phyloP scores from a whole-genome alignment of 345 rosid species.

The Carallia brachiata region DNA sequence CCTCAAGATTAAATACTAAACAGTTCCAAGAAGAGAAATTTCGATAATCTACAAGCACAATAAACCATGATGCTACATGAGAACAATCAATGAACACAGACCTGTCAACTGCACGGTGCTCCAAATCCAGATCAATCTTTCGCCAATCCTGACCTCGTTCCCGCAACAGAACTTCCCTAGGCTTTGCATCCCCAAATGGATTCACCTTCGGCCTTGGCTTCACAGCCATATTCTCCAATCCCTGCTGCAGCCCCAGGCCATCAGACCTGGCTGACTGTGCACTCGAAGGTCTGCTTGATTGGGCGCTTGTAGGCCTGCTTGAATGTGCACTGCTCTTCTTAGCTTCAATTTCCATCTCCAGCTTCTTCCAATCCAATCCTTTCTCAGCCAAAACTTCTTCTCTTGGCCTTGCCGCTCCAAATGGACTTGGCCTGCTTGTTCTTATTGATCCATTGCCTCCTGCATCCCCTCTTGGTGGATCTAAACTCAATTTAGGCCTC shows the following conservation, averaged over 20 bases:
- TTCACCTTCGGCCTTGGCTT: slow-evolving; percentile 80
- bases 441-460: slow-evolving; percentile 46
- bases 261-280: slow-evolving; percentile 84
- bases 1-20: neutral
- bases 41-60: no score
- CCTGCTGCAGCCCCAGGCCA: slow-evolving; percentile 41
- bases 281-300: slow-evolving; percentile 93
- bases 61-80: slow-evolving; percentile 6
- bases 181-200: slow-evolving; percentile 97
- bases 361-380: slow-evolving; percentile 88
- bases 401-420: slow-evolving; percentile 91
- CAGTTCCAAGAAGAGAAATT: neutral
- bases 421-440: slow-evolving; percentile 69
- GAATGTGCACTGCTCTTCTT: slow-evolving; percentile 47
- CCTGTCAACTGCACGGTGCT: slow-evolving; percentile 86
- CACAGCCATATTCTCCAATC: slow-evolving; percentile 46
- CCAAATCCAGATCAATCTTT: slow-evolving; percentile 82
- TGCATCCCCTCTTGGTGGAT: slow-evolving; percentile 53
- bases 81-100: slow-evolving; percentile 11
- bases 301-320: slow-evolving; percentile 84
- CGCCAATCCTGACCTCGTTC: slow-evolving; percentile 94
- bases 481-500: slow-evolving; percentile 66
- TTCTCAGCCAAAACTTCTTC: slow-evolving; percentile 91
- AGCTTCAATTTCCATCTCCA: slow-evolving; percentile 72
- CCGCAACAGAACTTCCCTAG: slow-evolving; percentile 85